Evolutionary conservation across 1,284 basidiomycete genomes (phyloP).

Genomic region (Cryptococcus sp.): DNA sequence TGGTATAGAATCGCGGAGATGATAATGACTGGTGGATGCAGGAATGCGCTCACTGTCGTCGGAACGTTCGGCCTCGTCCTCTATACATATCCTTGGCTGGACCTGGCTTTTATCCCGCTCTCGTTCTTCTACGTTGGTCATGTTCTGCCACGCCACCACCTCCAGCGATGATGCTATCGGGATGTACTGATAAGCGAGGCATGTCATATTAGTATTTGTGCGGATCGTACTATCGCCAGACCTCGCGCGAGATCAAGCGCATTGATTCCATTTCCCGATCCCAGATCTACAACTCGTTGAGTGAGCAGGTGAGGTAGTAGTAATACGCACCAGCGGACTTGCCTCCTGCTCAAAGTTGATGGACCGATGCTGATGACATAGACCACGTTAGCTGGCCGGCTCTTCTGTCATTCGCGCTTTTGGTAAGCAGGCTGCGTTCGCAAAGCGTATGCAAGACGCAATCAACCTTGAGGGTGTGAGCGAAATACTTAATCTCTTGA

Average conservation of each 20-base stretch:
- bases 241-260: conserved; percentile 43
- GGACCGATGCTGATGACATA: no score
- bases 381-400: conserved; percentile 25
- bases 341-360: no score
- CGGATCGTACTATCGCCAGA: conserved; percentile 37
- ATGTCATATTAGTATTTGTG: conserved; percentile 24
- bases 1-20: neutral
- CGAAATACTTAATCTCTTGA: neutral
- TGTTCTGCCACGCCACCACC: neutral
- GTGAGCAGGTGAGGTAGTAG: conserved; percentile 33
- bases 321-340: no score
- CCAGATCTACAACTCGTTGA: conserved; percentile 41
- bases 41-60: conserved; percentile 24
- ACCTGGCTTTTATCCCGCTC: conserved; percentile 36
- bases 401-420: conserved; percentile 38
- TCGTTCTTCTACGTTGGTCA: conserved; percentile 28
- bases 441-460: conserved; percentile 23
- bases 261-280: conserved; percentile 41
- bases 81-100: conserved; percentile 37
- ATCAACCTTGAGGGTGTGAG: conserved; percentile 37
- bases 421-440: conserved; percentile 29
- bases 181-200: neutral
- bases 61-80: conserved; percentile 37
- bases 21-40: neutral
- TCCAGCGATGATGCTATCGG: neutral